phyloP scores from a whole-genome alignment of 2,329 filamentous ascomycete species.

The Trichocomaceae sp. region DNA sequence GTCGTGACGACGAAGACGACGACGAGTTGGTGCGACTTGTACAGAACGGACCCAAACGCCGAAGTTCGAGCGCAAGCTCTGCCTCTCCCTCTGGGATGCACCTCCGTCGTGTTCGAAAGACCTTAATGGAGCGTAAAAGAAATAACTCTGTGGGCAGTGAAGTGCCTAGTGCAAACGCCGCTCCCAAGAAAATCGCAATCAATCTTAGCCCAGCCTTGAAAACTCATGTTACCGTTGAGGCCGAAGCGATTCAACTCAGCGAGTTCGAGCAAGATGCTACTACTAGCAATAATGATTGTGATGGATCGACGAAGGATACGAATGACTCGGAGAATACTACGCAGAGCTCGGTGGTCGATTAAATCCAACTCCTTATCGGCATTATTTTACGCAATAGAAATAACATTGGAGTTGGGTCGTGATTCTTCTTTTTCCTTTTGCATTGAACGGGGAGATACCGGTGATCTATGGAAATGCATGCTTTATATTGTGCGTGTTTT shows the following conservation, averaged over 20 bases:
- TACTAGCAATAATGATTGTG: background rate
- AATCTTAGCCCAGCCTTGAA: conserved; percentile 28
- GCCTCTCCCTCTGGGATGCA: conserved; percentile 25
- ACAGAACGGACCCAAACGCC: conserved; percentile 37
- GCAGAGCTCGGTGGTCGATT: conserved; percentile 1
- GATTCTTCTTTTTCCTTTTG: conserved; percentile 5
- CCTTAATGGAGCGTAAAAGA: conserved; percentile 23
- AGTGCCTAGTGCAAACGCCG: conserved; percentile 10
- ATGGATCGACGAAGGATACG: conserved; percentile 3
- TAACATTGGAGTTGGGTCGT: conserved; percentile 9
- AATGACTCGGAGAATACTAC: conserved; percentile 1
- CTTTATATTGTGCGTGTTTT: background rate
- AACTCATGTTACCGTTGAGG: conserved; percentile 15
- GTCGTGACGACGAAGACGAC: conserved; percentile 81
- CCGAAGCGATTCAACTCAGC: conserved; percentile 19
- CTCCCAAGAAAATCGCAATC: conserved; percentile 36
- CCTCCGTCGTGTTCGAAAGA: conserved; percentile 30
- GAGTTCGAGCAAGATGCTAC: conserved; percentile 28
- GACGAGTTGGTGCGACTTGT: conserved; percentile 84
- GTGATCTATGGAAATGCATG: background rate
- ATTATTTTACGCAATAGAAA: conserved; percentile 7
- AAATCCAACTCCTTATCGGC: background rate
- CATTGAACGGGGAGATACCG: conserved; percentile 5
- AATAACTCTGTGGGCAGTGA: conserved; percentile 22
- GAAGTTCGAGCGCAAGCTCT: conserved; percentile 36